Evolutionary conservation across 306 rosid species (phyloP).

Genomic region (Pyrus betulifolia): DNA sequence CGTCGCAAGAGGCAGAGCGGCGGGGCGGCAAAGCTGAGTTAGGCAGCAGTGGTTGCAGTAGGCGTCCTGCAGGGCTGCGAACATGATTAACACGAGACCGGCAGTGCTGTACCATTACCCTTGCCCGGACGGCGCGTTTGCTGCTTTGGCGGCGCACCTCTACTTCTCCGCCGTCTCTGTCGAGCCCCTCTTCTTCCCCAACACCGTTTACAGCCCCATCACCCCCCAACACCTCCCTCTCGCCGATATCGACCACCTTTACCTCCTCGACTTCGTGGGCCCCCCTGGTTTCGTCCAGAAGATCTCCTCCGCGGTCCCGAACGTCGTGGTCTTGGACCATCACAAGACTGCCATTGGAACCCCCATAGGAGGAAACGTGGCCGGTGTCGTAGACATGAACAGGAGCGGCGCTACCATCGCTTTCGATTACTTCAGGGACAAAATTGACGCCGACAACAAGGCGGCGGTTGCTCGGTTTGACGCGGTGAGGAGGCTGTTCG

Average conservation of each 20-base stretch:
- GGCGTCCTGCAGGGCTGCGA: not conserved
- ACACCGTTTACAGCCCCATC: slow-evolving; percentile 65
- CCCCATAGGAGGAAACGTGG: slow-evolving; percentile 37
- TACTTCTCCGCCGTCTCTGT: slow-evolving; percentile 56
- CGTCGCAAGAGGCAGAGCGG: no score
- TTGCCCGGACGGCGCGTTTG: slow-evolving; percentile 83
- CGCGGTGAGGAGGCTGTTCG: slow-evolving; percentile 37
- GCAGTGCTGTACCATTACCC: slow-evolving; percentile 86
- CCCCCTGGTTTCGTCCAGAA: slow-evolving; percentile 62
- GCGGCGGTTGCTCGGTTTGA: slow-evolving; percentile 38
- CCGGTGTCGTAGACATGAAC: slow-evolving; percentile 50
- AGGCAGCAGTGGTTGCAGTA: not conserved
- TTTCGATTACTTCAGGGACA: slow-evolving; percentile 68
- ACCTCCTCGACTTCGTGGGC: slow-evolving; percentile 78
- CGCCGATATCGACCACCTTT: slow-evolving; percentile 44
- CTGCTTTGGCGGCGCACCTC: slow-evolving; percentile 88
- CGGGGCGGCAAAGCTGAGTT: not conserved
- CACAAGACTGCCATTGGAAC: slow-evolving; percentile 72
- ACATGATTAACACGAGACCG: not conserved
- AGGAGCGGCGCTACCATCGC: slow-evolving; percentile 95
- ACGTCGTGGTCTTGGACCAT: slow-evolving; percentile 80
- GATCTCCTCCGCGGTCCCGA: slow-evolving; percentile 44
- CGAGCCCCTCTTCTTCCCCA: slow-evolving; percentile 62
- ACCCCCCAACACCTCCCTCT: slow-evolving; percentile 52
- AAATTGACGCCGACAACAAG: slow-evolving; percentile 7